Evolutionary conservation across 1,284 basidiomycete species (phyloP).

Genomic region (Agroathelia rolfsii): DNA sequence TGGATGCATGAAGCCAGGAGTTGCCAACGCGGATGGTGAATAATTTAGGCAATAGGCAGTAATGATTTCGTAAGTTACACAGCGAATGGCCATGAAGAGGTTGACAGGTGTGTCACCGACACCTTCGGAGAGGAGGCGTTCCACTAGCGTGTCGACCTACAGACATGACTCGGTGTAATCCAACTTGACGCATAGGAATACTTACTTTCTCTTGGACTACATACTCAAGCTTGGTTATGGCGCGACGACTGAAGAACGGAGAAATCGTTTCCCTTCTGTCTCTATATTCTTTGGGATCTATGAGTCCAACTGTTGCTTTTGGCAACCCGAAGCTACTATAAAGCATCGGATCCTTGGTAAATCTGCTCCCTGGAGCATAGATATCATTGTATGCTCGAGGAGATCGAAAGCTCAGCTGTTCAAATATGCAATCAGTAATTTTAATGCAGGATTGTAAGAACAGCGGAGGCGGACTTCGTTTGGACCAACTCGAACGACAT

Average conservation of each 20-base stretch:
- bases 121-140: slow-evolving; percentile 9
- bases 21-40: slow-evolving; percentile 12
- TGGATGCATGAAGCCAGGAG: slow-evolving; percentile 18
- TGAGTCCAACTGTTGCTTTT: slow-evolving; percentile 16
- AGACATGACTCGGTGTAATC: too few relatives aligned
- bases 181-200: too few relatives aligned
- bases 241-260: slow-evolving; percentile 23
- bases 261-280: slow-evolving; percentile 18
- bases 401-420: slow-evolving; percentile 25
- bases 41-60: slow-evolving; percentile 20
- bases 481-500: slow-evolving; percentile 15
- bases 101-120: slow-evolving; percentile 10
- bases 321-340: slow-evolving; percentile 18
- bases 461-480: too few relatives aligned
- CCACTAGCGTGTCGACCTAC: slow-evolving; percentile 15
- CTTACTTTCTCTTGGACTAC: slow-evolving; percentile 20
- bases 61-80: slow-evolving; percentile 18
- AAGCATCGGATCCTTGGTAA: slow-evolving; percentile 19
- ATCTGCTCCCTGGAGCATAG: slow-evolving; percentile 18
- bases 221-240: slow-evolving; percentile 19
- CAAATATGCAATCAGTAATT: too few relatives aligned
- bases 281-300: slow-evolving; percentile 18
- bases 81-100: slow-evolving; percentile 11
- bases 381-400: slow-evolving; percentile 21
- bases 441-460: background rate